Base-by-base conservation (phyloP, 2,329 filamentous ascomycete species). In the Cercospora sojina region DNA sequence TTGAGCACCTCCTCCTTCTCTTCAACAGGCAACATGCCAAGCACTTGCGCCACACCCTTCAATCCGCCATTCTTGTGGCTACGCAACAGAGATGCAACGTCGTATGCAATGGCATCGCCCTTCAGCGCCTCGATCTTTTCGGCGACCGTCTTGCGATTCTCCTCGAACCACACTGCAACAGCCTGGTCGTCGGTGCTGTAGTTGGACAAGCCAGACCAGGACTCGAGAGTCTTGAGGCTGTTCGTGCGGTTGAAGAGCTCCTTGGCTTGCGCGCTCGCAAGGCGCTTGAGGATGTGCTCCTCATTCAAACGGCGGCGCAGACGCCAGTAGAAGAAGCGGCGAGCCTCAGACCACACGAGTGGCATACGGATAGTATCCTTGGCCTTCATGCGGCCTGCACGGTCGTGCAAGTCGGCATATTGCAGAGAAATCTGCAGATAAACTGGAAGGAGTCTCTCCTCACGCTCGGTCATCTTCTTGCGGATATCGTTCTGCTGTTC, bases 271-370 rank as follows among this genome's bases (percentile, higher is more conserved):
- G 80, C 77, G 43, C 77, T 72, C 1, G 81, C 84, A 87, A 99
- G 92, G 81, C 92, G 92, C 83, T 93, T 95, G 79, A 99, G 86
- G 74, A 99, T 92, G 80, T 96, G 92, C 83, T 99, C 95, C 83
- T 99, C 95, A 81, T 96, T 98, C 78, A 99, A 86, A 82, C 95
- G 89, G 78, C 95, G 91, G 80, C 96, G 93, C 69, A 97, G 90
- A 81, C 95, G 94, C 95, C 96, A 99, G 90, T 98, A 99, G 86
- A 99, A 98, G 91, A 95, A 98, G 77, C 94, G 90, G 71, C 95
- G 90, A 9, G 94, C 90, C 74, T 97, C 91, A 78, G 87, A 85
- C 95, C 94, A 98, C 76, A 90, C 87, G 47, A 99, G 86, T 12
- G 88, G 83, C 74, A 91, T 87, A 70, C 95, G 92, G 75, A 99